Percentiles rank a stretch among this genome's conserved stretches.
Evolutionary conservation across 2,329 filamentous ascomycete genomes (phyloP).

Genomic region (Fusarium sp.): DNA sequence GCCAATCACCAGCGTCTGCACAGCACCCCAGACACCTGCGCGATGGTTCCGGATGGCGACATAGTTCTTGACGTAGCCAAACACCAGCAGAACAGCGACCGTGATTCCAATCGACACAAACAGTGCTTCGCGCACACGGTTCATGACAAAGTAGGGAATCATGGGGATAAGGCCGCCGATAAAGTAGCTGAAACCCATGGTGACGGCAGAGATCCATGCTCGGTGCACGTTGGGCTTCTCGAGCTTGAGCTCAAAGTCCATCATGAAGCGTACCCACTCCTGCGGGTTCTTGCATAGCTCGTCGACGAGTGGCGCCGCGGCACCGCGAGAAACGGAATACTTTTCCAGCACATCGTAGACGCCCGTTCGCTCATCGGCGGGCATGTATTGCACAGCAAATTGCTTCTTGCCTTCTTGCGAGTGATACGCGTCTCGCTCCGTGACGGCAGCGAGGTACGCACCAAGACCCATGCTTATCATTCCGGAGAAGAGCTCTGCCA

Average conservation of each 20-base stretch:
- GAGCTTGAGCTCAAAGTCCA: conserved; percentile 68
- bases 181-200: conserved; percentile 77
- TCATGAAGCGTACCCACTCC: conserved; percentile 68
- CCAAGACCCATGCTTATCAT: conserved; percentile 84
- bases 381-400: conserved; percentile 55
- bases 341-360: conserved; percentile 63
- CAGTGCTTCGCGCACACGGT: conserved; percentile 61
- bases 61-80: conserved; percentile 75
- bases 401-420: conserved; percentile 61
- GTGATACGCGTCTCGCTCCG: conserved; percentile 64
- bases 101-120: conserved; percentile 71
- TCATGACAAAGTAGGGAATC: conserved; percentile 74
- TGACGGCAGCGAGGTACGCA: conserved; percentile 75
- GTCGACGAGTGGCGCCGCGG: conserved; percentile 60
- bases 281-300: conserved; percentile 61
- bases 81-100: conserved; percentile 68
- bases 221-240: conserved; percentile 57
- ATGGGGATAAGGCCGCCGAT: conserved; percentile 78
- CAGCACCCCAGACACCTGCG: conserved; percentile 68
- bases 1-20: conserved; percentile 75
- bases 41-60: conserved; percentile 63
- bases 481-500: conserved; percentile 81
- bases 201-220: conserved; percentile 69
- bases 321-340: conserved; percentile 60
- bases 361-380: conserved; percentile 59